Evolutionary conservation across 176 grass and related monocot genomes (phyloP).

Genomic region (Olyra latifolia): DNA sequence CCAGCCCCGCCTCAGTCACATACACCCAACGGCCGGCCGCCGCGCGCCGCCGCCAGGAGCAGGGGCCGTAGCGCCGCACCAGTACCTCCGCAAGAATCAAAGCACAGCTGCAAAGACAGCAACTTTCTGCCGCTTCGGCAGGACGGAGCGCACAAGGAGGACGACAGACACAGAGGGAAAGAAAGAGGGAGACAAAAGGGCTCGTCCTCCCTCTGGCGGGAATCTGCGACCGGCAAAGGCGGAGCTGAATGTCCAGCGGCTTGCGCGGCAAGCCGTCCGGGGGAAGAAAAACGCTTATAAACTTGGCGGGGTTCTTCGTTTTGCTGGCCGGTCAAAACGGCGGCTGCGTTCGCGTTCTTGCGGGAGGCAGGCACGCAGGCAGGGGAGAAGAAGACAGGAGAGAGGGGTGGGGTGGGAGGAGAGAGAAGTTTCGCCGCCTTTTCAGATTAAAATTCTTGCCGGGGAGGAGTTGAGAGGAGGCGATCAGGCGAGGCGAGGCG

Average conservation of each 20-base stretch:
- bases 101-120: not conserved
- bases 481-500: too few species aligned
- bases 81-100: constrained; percentile 5
- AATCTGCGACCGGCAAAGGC: constrained; percentile 35
- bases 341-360: constrained; percentile 25
- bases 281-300: constrained; percentile 16
- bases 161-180: not conserved
- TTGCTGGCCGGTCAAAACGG: constrained; percentile 28
- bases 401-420: not conserved
- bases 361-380: not conserved
- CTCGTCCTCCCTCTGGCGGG: constrained; percentile 23
- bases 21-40: not conserved
- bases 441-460: not conserved
- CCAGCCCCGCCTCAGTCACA: constrained; percentile 26
- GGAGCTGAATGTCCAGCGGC: constrained; percentile 17
- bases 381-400: not conserved
- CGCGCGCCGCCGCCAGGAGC: not conserved
- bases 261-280: constrained; percentile 22
- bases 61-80: not conserved
- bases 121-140: not conserved
- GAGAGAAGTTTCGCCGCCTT: not conserved
- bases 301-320: not conserved
- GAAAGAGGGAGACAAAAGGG: not conserved
- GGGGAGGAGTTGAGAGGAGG: too few species aligned
- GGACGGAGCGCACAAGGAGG: constrained; percentile 31